phyloP scores from a whole-genome alignment of 2,329 filamentous ascomycete species.

The Fusarium neocosmosporiellum region DNA sequence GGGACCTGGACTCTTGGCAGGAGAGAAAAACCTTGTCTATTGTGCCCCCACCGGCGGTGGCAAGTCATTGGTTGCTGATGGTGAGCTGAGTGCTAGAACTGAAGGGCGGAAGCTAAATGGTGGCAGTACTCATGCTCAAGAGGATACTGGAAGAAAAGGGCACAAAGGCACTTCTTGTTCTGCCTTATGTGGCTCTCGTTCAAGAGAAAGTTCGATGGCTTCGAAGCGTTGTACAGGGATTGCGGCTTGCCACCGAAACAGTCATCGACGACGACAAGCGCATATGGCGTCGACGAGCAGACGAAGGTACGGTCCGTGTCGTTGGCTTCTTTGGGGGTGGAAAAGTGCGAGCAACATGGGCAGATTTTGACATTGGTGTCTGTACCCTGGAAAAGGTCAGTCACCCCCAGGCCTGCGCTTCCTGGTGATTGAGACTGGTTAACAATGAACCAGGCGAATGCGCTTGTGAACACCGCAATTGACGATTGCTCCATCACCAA shows the following conservation, averaged over 20 bases:
- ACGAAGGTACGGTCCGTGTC: conserved; percentile 71
- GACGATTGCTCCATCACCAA: conserved; percentile 75
- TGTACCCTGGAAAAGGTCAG: conserved; percentile 80
- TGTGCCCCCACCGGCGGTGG: conserved; percentile 83
- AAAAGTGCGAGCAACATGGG: conserved; percentile 74
- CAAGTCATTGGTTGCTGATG: conserved; percentile 78
- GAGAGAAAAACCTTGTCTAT: conserved; percentile 79
- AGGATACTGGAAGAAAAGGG: conserved; percentile 71
- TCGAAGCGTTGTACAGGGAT: conserved; percentile 71
- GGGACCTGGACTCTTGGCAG: conserved; percentile 72
- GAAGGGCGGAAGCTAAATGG: conserved; percentile 23
- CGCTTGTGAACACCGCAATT: conserved; percentile 78
- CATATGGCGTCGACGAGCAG: conserved; percentile 65
- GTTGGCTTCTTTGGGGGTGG: conserved; percentile 81
- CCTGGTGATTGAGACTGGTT: not conserved
- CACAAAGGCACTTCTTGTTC: conserved; percentile 76
- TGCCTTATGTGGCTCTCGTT: conserved; percentile 83
- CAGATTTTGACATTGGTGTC: conserved; percentile 80
- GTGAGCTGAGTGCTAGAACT: conserved; percentile 44
- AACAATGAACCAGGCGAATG: conserved; percentile 69
- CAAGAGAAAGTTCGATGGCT: conserved; percentile 84
- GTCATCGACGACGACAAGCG: conserved; percentile 50
- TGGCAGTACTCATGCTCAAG: conserved; percentile 76
- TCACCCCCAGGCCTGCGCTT: not conserved
- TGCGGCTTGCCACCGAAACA: conserved; percentile 55